Evolutionary conservation across 1,284 basidiomycete genomes (phyloP), one percentile per base, ranked within the genome.

Genomic region (Ceratobasidium sp.): DNA sequence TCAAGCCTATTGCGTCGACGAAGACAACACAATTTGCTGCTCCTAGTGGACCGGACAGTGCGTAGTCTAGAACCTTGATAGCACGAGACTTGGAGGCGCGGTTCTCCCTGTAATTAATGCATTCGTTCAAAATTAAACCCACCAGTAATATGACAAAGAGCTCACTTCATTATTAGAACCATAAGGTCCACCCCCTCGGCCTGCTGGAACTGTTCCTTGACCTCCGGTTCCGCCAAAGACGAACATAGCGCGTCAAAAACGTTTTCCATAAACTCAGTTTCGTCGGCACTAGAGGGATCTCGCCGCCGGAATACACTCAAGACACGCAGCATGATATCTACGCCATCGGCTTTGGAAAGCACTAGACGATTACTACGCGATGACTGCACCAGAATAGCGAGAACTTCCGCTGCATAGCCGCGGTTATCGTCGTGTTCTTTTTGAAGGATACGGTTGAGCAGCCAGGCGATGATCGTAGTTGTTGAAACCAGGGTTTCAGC

Each of bases 211-310:
- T 88, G 82, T n/a, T 85, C 81, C 82, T 98, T 98, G 81, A 92
- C 89, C 65, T 90, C 85, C 2, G 89, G 84, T 80, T 94, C 92
- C 8, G 86, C 87, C 31, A 96, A 84, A 0, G 91, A 87, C 0
- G 95, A 94, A 81, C 96, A 98, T 27, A 99, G 82, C 0, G 90
- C 84, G 81, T 98, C 94, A 79, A 99, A 98, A 1, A 94, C 78
- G 81, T 99, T 99, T 81, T 98, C 97, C 93, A 98, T 95, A 82
- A 95, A 98, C 81, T 99, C 98, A 11, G 89, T 86, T 83, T 99
- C 97, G 76, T 99, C 98, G 5, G 90, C 88, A 77, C 95, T 91
- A 0, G 83, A 83, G 0, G 96, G 96, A 79, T 98, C 92, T 59
- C 88, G 86, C 78, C 89, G 88, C 63, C 96, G 90, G 80, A 92